Base-by-base conservation (phyloP, 192 early-diverging fungal species). In the Coemansia sp. region DNA sequence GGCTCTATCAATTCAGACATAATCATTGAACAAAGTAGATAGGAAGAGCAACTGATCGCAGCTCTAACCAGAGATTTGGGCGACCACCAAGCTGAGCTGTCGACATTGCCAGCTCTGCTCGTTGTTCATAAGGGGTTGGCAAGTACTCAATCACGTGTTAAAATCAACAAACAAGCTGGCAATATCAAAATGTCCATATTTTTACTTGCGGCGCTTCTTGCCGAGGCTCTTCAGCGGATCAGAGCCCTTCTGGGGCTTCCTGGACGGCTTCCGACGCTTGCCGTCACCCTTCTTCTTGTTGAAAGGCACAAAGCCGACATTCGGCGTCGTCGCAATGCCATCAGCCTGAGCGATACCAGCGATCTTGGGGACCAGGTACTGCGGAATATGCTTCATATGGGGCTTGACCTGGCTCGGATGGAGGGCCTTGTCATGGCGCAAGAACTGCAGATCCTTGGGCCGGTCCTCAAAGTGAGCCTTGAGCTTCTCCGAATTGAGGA, bases 381-480 rank as follows among this genome's bases (percentile, higher is more conserved):
- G 84, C 9, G 97, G 97, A 13, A 97, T 87, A 67, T 95, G 91
- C 82, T 92, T 93, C 88, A 99, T 87, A 65, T 99, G 95, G 14
- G 84, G 79, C 72, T 92, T 92, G 3, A 95, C 87, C 47, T 89
- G 79, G 1, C 88, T 86, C 10, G 92, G 92, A 43, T 95, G 93
- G 14, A 97, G 74, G 6, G 90, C 87, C 70, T 89, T 87, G 75
- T 99, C 97, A 77, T 96, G 95, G 9, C 93, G 90, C 62, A 99
- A 72, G 35, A 91, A 93, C 34, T 92, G 89, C 48, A 97, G 72
- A 82, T 99, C 97, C 33, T 87, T 86, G 33, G 97, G 95, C 62
- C 95, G 95, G 72, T 96, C 93, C 76, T 96, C 95, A 79, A 99
- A 99, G 82, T 99, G 94, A 1, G 94, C 84, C 84, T 94, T 93